Conservation (phyloP, 2,329 filamentous ascomycete species). For the Aspergillus ruber region DNA sequence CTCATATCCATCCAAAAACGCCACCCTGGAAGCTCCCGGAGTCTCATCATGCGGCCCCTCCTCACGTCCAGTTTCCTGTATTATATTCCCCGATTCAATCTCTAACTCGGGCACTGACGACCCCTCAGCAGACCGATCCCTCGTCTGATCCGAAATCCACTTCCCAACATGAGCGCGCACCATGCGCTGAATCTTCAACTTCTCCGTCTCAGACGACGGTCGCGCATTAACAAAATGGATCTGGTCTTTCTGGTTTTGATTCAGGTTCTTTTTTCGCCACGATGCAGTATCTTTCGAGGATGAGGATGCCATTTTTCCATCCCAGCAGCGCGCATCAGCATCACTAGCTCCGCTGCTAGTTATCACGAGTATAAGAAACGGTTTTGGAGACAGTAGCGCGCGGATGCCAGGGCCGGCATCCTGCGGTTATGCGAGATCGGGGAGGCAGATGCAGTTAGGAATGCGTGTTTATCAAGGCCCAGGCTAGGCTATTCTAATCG, state of each 20-base stretch:
- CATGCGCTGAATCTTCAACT: conserved; percentile 19
- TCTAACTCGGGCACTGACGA: background rate
- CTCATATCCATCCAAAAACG: background rate
- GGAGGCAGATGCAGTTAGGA: background rate
- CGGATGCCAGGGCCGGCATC: conserved; percentile 14
- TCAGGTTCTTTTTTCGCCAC: conserved; percentile 4
- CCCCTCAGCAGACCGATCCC: conserved; percentile 11
- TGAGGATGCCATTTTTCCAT: background rate
- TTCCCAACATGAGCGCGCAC: conserved; percentile 31
- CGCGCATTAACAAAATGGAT: conserved; percentile 31
- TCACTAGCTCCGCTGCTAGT: background rate
- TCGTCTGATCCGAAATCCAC: conserved; percentile 32
- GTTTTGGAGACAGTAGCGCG: background rate
- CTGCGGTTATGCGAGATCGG: conserved; percentile 8
- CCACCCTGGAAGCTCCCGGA: background rate
- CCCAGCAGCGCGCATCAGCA: background rate
- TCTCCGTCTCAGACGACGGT: conserved; percentile 23
- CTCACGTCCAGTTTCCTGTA: background rate
- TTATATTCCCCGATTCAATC: background rate
- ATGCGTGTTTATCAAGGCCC: background rate
- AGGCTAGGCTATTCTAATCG: too few relatives aligned
- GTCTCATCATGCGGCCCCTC: background rate
- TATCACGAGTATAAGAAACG: background rate
- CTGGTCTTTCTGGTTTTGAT: conserved; percentile 9
- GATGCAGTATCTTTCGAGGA: conserved; percentile 5